These are phyloP conservation scores for Neonectria punicea DNA, from an alignment of 2,329 filamentous ascomycete species.

Conservation along the genomic window DNA sequence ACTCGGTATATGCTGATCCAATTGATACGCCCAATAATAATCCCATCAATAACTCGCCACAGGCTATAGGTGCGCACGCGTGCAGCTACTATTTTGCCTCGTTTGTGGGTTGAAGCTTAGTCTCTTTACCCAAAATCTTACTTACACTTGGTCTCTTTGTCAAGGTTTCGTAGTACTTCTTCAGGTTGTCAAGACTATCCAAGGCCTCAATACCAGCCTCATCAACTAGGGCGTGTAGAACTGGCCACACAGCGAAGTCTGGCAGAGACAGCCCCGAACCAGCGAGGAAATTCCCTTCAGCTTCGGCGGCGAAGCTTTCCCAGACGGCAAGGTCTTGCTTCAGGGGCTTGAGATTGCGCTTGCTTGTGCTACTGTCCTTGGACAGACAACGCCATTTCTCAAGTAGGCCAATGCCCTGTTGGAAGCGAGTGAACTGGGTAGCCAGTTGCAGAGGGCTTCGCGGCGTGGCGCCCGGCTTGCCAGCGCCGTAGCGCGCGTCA, in stretches of 20 bases:
- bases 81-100: not conserved
- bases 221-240: conserved; percentile 58
- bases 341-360: conserved; percentile 37
- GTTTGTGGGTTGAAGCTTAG: not conserved
- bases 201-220: conserved; percentile 48
- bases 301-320: conserved; percentile 49
- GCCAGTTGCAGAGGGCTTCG: conserved; percentile 47
- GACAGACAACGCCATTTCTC: conserved; percentile 47
- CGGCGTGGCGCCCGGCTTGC: conserved; percentile 40
- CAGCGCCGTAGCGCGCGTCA: conserved; percentile 60
- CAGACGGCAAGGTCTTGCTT: conserved; percentile 52
- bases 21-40: not conserved
- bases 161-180: conserved; percentile 51
- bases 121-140: conserved; percentile 36
- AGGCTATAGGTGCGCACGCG: not conserved
- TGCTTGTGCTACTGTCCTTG: conserved; percentile 8
- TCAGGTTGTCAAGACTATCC: conserved; percentile 45
- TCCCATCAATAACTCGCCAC: not conserved
- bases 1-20: not conserved
- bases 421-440: conserved; percentile 53
- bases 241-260: conserved; percentile 68
- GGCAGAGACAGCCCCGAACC: conserved; percentile 55
- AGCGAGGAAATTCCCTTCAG: conserved; percentile 56
- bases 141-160: conserved; percentile 34
- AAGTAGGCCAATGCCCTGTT: conserved; percentile 50